Percentiles rank a stretch among this genome's conserved stretches.
Conservation (phyloP, 768 basidiomycete species). For the Boletales sp. region DNA sequence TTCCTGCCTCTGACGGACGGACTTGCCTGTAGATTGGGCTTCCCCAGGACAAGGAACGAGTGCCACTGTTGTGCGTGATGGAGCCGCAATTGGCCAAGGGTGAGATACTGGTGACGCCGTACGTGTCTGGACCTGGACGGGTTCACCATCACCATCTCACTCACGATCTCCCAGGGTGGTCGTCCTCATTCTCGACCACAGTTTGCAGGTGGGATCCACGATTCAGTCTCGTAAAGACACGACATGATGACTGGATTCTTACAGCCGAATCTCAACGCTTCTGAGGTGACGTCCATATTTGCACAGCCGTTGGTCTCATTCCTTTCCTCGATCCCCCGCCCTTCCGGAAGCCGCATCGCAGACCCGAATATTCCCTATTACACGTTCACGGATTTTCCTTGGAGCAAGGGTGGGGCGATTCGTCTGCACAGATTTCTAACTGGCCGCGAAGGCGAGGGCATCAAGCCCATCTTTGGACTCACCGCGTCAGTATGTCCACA, state of each 20-base stretch:
- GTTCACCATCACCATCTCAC: not conserved
- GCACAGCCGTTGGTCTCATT: slow-evolving; percentile 81
- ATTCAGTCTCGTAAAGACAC: too few relatives aligned
- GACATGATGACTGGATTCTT: not conserved
- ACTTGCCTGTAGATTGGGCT: slow-evolving; percentile 65
- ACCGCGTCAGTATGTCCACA: slow-evolving; percentile 62
- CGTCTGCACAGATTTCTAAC: slow-evolving; percentile 82
- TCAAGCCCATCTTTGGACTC: slow-evolving; percentile 86
- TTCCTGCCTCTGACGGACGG: not conserved
- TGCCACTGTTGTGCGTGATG: slow-evolving; percentile 72
- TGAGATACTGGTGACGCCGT: slow-evolving; percentile 81
- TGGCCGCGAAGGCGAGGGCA: slow-evolving; percentile 77
- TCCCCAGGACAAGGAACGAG: slow-evolving; percentile 61
- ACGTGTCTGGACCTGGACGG: slow-evolving; percentile 27
- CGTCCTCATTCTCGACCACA: slow-evolving; percentile 78
- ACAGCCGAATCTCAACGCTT: slow-evolving; percentile 75
- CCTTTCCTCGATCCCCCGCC: slow-evolving; percentile 57
- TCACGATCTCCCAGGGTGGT: slow-evolving; percentile 57
- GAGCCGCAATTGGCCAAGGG: slow-evolving; percentile 77
- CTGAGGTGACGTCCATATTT: slow-evolving; percentile 79
- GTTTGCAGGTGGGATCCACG: slow-evolving; percentile 49
- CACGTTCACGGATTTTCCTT: slow-evolving; percentile 52
- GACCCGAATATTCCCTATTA: slow-evolving; percentile 57
- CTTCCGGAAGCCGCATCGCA: slow-evolving; percentile 49
- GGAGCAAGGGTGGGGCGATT: slow-evolving; percentile 34